Conservation (phyloP, 768 basidiomycete species). For the Fomitopsis serialis region DNA sequence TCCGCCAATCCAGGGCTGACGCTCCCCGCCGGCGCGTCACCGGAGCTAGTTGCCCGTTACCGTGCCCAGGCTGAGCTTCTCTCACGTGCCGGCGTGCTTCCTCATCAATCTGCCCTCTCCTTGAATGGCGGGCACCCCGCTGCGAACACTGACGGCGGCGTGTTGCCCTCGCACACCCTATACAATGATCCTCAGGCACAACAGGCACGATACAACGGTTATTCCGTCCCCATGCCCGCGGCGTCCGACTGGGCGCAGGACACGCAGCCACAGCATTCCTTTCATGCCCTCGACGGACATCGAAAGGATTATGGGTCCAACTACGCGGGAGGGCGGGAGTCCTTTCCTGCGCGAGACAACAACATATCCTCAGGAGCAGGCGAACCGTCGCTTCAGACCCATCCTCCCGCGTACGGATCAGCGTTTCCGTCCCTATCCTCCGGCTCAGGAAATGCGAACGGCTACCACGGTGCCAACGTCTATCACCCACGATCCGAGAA, state of each 20-base stretch:
- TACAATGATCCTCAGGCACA: conserved; percentile 7
- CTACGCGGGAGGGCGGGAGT: conserved; percentile 7
- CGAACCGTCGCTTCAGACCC: conserved; percentile 15
- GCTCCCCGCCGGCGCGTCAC: conserved; percentile 4
- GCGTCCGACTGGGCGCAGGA: conserved; percentile 10
- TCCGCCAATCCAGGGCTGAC: neutral
- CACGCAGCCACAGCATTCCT: conserved; percentile 1
- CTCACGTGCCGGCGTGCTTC: conserved; percentile 28
- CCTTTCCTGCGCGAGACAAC: conserved; percentile 6
- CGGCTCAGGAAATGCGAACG: neutral
- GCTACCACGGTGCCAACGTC: conserved; percentile 5
- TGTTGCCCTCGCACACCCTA: neutral
- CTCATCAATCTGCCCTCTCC: neutral
- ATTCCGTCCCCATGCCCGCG: conserved; percentile 2
- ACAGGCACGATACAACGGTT: conserved; percentile 7
- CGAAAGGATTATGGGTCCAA: conserved; percentile 10
- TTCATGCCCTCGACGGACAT: conserved; percentile 5
- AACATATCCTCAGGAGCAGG: conserved; percentile 3
- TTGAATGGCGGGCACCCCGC: conserved; percentile 6
- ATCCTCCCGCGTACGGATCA: conserved; percentile 11
- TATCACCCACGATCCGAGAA: conserved; percentile 15
- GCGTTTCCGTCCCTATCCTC: conserved; percentile 4
- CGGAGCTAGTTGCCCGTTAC: conserved; percentile 44
- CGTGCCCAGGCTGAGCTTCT: conserved; percentile 41
- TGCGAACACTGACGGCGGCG: neutral